Conservation (phyloP, 768 basidiomycete species). For the Auricularia sp. region DNA sequence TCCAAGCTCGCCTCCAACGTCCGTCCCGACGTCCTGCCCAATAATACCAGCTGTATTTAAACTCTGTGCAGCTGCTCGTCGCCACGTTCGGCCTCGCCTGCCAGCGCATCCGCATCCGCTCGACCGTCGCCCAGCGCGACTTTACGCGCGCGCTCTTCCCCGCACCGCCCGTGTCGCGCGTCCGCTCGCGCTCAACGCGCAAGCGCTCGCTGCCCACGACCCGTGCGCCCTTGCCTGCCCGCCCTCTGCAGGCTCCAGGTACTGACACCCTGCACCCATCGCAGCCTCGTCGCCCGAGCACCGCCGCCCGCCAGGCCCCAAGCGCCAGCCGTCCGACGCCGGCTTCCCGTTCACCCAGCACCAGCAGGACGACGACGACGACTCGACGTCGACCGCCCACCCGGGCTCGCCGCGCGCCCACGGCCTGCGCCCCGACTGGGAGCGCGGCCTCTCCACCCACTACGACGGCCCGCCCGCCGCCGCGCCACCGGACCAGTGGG, state of each 20-base stretch:
- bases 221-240: constrained; percentile 9
- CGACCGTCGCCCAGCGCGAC: constrained; percentile 14
- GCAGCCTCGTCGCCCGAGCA: constrained; percentile 18
- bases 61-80: constrained; percentile 40
- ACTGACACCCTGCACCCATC: constrained; percentile 4
- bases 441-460: background rate
- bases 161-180: constrained; percentile 7
- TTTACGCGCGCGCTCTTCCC: constrained; percentile 33
- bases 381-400: constrained; percentile 3
- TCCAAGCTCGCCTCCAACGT: constrained; percentile 52
- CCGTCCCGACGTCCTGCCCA: constrained; percentile 17
- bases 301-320: constrained; percentile 28
- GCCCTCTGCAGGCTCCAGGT: no score
- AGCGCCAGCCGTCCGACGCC: constrained; percentile 11
- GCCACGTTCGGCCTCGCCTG: constrained; percentile 49
- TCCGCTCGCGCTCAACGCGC: constrained; percentile 12
- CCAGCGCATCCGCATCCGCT: constrained; percentile 45
- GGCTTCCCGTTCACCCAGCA: constrained; percentile 10
- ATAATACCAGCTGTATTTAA: background rate
- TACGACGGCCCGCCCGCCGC: background rate
- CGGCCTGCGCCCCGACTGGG: background rate
- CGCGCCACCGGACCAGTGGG: background rate
- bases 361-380: background rate
- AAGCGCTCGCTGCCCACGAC: constrained; percentile 13
- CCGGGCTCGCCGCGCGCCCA: background rate